These are phyloP conservation scores for Anthracocystis setariae DNA, from an alignment of 1,284 basidiomycete genomes.

Conservation along the genomic window DNA sequence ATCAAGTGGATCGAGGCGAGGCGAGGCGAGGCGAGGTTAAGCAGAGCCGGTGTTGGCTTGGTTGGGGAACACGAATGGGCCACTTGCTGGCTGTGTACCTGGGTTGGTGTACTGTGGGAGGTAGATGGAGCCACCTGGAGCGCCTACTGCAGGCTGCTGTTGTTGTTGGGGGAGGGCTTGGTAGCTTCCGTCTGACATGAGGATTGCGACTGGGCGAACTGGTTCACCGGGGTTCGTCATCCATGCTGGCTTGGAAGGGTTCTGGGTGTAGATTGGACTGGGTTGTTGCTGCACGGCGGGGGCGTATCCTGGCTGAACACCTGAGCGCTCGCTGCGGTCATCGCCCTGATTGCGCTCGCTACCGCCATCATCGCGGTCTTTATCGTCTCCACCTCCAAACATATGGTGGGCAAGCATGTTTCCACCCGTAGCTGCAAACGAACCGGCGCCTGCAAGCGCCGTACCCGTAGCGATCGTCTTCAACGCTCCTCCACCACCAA, in stretches of 20 bases:
- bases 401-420: conserved; percentile 14
- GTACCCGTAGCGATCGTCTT: conserved; percentile 9
- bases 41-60: too few species aligned
- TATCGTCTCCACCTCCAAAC: conserved; percentile 27
- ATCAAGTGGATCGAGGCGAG: too few species aligned
- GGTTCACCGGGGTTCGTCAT: neutral
- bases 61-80: too few species aligned
- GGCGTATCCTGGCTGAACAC: too few species aligned
- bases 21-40: too few species aligned
- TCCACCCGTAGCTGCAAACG: conserved; percentile 23
- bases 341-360: conserved; percentile 65
- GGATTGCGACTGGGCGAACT: neutral
- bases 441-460: conserved; percentile 11
- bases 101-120: neutral
- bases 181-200: conserved; percentile 17
- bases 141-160: neutral
- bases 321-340: conserved; percentile 1
- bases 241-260: neutral
- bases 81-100: too few species aligned
- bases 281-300: too few species aligned
- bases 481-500: conserved; percentile 9
- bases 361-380: conserved; percentile 67
- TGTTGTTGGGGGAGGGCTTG: neutral
- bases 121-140: neutral
- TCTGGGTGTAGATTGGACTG: neutral